These are phyloP conservation scores for Hygrocybe coccinea DNA, from an alignment of 768 basidiomycete species.

Conservation along the genomic window DNA sequence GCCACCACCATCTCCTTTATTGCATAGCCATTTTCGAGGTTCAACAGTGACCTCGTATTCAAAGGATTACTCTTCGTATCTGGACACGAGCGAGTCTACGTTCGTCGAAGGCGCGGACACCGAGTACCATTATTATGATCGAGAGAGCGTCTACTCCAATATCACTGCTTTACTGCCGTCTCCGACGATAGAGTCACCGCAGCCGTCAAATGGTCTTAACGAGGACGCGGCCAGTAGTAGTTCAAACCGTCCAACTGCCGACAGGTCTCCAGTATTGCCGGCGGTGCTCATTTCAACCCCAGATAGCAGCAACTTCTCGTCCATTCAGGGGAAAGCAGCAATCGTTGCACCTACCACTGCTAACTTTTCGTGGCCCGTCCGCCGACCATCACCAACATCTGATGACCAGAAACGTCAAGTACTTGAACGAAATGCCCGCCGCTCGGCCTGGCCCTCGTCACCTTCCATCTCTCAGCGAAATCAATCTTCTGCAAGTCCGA, in stretches of 20 bases:
- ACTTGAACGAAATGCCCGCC: slow-evolving; percentile 55
- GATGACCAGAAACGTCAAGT: slow-evolving; percentile 45
- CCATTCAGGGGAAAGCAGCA: slow-evolving; percentile 34
- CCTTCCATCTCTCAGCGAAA: slow-evolving; percentile 7
- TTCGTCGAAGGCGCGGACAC: slow-evolving; percentile 30
- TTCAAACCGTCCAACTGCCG: not conserved
- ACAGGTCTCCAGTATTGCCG: not conserved
- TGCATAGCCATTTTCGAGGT: slow-evolving; percentile 45
- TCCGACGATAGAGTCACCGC: not conserved
- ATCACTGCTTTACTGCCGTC: too few species aligned
- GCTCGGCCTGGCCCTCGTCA: slow-evolving; percentile 24
- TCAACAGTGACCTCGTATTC: slow-evolving; percentile 38
- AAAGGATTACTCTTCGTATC: slow-evolving; percentile 35
- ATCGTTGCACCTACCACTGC: slow-evolving; percentile 41
- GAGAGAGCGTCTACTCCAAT: too few species aligned
- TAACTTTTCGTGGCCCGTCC: slow-evolving; percentile 65
- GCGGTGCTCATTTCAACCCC: slow-evolving; percentile 52
- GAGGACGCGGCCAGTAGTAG: not conserved
- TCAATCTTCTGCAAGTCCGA: not conserved
- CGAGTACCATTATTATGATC: slow-evolving; percentile 26
- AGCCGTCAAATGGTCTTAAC: not conserved
- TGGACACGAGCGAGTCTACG: slow-evolving; percentile 23
- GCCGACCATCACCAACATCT: slow-evolving; percentile 36
- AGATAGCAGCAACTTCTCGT: slow-evolving; percentile 16
- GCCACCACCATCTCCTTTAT: slow-evolving; percentile 35